phyloP scores from a whole-genome alignment of 1,284 basidiomycete genomes.

The Cronartium ribicola region DNA sequence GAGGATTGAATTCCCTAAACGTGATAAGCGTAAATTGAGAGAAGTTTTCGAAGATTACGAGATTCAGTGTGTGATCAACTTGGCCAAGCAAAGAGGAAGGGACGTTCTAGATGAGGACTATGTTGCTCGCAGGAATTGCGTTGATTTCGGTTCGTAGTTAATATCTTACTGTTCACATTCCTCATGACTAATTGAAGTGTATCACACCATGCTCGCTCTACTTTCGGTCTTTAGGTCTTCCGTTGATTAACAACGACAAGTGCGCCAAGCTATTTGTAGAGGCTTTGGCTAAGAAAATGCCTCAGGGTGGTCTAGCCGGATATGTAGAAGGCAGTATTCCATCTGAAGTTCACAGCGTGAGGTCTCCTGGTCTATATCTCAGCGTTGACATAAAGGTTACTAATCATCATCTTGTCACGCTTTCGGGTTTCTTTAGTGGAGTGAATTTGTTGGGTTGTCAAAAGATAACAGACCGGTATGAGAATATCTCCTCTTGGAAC shows the following conservation, averaged over 20 bases:
- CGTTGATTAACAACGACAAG: slow-evolving; percentile 84
- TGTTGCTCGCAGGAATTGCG: slow-evolving; percentile 72
- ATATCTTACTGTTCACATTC: slow-evolving; percentile 41
- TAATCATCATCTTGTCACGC: background rate
- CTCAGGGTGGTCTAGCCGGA: slow-evolving; percentile 69
- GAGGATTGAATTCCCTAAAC: slow-evolving; percentile 91
- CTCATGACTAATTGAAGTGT: slow-evolving; percentile 31
- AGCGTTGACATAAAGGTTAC: background rate
- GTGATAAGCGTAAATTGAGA: slow-evolving; percentile 91
- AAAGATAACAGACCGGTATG: slow-evolving; percentile 38
- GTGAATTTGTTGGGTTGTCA: slow-evolving; percentile 40
- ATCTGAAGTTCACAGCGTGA: slow-evolving; percentile 64
- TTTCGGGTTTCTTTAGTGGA: no score
- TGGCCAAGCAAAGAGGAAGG: slow-evolving; percentile 73
- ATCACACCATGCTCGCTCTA: slow-evolving; percentile 56
- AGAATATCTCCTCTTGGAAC: no score
- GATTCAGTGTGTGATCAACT: slow-evolving; percentile 91
- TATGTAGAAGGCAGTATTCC: slow-evolving; percentile 89
- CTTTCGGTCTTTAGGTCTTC: slow-evolving; percentile 70
- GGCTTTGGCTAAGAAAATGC: slow-evolving; percentile 80
- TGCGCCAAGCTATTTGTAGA: slow-evolving; percentile 88
- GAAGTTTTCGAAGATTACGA: slow-evolving; percentile 81
- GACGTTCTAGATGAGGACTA: slow-evolving; percentile 89
- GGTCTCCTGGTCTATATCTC: background rate
- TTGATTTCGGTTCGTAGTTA: slow-evolving; percentile 26